These are phyloP conservation scores for Talaromyces verruculosus DNA, from an alignment of 2,329 filamentous ascomycete genomes.

Conservation along the genomic window DNA sequence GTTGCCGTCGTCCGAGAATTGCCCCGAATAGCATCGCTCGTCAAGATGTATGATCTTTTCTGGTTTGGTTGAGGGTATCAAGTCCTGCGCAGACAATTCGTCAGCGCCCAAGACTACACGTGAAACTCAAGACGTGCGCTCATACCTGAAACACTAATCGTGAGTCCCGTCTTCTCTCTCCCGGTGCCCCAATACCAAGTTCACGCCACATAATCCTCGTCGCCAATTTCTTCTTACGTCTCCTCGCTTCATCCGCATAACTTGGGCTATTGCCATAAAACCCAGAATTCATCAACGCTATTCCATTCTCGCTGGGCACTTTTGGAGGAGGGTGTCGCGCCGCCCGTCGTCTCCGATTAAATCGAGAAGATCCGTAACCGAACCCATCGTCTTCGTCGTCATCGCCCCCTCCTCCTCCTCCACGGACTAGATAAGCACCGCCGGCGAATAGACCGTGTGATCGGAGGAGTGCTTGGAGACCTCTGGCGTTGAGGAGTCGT, in stretches of 20 bases:
- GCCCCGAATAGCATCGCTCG: conserved; percentile 84
- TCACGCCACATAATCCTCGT: conserved; percentile 77
- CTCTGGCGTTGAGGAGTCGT: conserved; percentile 55
- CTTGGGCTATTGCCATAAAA: conserved; percentile 71
- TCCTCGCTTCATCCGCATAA: conserved; percentile 50
- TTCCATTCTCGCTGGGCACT: conserved; percentile 75
- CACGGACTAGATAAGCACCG: conserved; percentile 26
- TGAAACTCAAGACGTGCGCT: neutral
- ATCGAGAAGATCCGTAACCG: conserved; percentile 13
- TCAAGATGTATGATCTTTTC: conserved; percentile 89
- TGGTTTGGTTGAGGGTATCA: conserved; percentile 74
- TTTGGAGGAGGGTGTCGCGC: conserved; percentile 66
- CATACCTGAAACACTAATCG: conserved; percentile 67
- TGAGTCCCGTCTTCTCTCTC: conserved; percentile 60
- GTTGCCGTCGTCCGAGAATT: conserved; percentile 95
- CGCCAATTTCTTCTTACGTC: conserved; percentile 62
- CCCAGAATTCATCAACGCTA: conserved; percentile 76
- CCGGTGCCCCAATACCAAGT: conserved; percentile 65
- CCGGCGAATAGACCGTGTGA: conserved; percentile 32
- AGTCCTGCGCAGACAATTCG: conserved; percentile 54
- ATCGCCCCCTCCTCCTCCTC: conserved; percentile 32
- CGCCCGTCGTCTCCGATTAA: conserved; percentile 35
- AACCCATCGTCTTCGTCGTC: conserved; percentile 29
- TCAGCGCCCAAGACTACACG: neutral
- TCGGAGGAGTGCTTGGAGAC: conserved; percentile 54